Evolutionary conservation across 2,329 filamentous ascomycete genomes (phyloP).

Genomic region (Thielaviopsis cerberus): DNA sequence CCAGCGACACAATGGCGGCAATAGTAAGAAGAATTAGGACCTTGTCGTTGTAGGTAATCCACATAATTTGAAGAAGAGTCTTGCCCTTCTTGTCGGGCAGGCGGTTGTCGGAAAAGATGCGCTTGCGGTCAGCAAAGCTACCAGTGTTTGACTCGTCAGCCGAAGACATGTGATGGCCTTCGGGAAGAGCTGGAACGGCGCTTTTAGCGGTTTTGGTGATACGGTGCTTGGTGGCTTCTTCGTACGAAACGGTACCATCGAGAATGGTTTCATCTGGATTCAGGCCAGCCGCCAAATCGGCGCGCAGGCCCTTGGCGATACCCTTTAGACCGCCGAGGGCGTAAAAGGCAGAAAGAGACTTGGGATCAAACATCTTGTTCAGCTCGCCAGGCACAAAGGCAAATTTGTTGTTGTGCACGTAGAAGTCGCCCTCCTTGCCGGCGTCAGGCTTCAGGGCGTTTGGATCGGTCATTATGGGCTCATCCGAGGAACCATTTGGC

Average conservation of each 20-base stretch:
- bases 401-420: conserved; percentile 63
- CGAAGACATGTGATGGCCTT: conserved; percentile 7
- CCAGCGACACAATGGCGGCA: conserved; percentile 54
- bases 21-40: conserved; percentile 53
- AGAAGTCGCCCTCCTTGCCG: conserved; percentile 58
- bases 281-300: conserved; percentile 53
- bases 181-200: background rate
- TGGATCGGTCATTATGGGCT: conserved; percentile 41
- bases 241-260: conserved; percentile 49
- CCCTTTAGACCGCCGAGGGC: conserved; percentile 61
- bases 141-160: conserved; percentile 14
- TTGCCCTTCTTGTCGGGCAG: conserved; percentile 60
- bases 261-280: conserved; percentile 56
- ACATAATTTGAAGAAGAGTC: conserved; percentile 52
- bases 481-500: conserved; percentile 20
- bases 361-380: conserved; percentile 76
- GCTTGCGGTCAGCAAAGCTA: conserved; percentile 43
- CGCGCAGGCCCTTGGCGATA: conserved; percentile 60
- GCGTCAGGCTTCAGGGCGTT: conserved; percentile 58
- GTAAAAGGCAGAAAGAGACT: conserved; percentile 66
- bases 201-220: conserved; percentile 17
- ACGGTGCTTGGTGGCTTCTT: conserved; percentile 36
- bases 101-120: conserved; percentile 53
- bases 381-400: conserved; percentile 71
- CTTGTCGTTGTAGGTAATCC: conserved; percentile 74